Evolutionary conservation across 2,329 filamentous ascomycete species (phyloP).

Genomic region (Myriosclerotinia curreyana): DNA sequence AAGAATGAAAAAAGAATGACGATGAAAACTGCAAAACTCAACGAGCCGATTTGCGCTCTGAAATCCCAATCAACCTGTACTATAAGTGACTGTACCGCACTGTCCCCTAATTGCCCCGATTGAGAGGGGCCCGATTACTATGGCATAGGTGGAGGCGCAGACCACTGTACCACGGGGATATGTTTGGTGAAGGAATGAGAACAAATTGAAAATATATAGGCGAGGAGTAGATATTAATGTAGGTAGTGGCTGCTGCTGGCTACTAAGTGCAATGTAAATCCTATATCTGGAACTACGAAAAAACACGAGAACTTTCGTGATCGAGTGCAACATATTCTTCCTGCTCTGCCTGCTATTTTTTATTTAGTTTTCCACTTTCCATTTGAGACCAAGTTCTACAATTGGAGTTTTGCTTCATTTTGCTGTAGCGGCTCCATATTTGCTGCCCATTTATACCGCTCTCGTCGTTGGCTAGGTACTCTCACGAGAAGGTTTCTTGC

Average conservation of each 20-base stretch:
- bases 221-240: background rate
- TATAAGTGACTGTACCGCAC: background rate
- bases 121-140: background rate
- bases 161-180: constrained; percentile 4
- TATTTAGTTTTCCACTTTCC: background rate
- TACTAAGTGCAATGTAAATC: background rate
- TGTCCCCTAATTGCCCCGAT: background rate
- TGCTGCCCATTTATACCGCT: background rate
- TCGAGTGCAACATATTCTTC: background rate
- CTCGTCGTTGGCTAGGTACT: background rate
- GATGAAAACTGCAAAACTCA: background rate
- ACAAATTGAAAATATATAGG: constrained; percentile 2
- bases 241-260: background rate
- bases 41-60: background rate
- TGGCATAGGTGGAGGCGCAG: background rate
- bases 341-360: background rate
- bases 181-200: background rate
- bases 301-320: background rate
- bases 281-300: background rate
- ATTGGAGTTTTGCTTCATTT: background rate
- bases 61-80: background rate
- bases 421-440: background rate
- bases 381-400: background rate
- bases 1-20: background rate
- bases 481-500: background rate